Base-by-base conservation (phyloP, 1,139 yeast genomes). In the Komagataea norvegica region DNA sequence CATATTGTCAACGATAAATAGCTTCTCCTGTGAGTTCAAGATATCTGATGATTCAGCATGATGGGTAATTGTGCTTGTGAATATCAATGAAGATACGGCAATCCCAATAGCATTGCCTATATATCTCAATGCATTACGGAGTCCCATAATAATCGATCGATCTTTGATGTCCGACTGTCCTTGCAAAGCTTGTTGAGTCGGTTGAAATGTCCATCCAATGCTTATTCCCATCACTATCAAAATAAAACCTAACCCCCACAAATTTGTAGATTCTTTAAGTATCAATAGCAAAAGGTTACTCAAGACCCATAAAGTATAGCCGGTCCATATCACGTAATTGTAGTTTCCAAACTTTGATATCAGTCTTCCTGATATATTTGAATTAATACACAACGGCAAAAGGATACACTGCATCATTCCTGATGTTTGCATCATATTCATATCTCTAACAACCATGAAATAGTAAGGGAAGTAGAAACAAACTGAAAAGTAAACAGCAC, bases 51-150 rank as follows among this genome's bases (percentile, higher is more conserved):
- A 9, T 3, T 29, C 18, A 2, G 24, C 8, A 8, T 36, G 8
- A 5, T 10, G 8, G 10, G 14, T 44, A 36, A 70, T 52, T 1
- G 64, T 54, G 45, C 69, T 71, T 25, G 73, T 63, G 29, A 69
- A 56, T 17, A 71, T 64, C 13, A 69, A 57, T 0, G 74, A 64
- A 6, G 68, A 61, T 3, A 66, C 51, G 1, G 77, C 74, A 8
- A 71, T 57, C 1, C 77, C 77, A 20, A 72, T 50, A 1, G 79
- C 68, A 26, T 76, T 77, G 17, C 80, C 79, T 34, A 74, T 62
- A 0, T 74, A 64, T 40, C 79, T 55, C 34, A 72, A 48, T 11
- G 72, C 68, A 46, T 72, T 73, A 48, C 79, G 59, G 2, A 73
- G 62, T 5, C 77, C 64, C 9, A 73, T 70, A 3, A 72, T 74